Conservation (phyloP, 345 rosid genomes). For the Euphorbia tirucalli region DNA sequence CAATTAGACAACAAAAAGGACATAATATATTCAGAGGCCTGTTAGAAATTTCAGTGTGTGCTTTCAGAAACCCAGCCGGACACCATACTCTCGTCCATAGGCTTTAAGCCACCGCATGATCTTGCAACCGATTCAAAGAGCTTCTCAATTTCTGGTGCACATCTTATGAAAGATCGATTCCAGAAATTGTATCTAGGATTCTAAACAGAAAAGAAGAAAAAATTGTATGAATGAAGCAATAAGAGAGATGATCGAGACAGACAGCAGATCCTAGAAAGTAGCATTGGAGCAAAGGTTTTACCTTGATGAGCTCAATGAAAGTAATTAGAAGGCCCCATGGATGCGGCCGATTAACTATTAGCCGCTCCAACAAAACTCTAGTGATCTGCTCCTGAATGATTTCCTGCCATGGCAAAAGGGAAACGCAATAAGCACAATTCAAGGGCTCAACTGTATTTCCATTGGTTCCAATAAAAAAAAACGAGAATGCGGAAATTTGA, state of each 20-base stretch:
- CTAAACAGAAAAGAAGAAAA: constrained; percentile 25
- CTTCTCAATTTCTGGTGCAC: constrained; percentile 89
- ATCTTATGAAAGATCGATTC: constrained; percentile 71
- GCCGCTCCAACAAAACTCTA: constrained; percentile 89
- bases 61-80: constrained; percentile 60
- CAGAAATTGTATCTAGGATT: constrained; percentile 86
- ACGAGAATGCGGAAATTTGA: too few relatives aligned
- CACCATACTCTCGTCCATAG: constrained; percentile 73
- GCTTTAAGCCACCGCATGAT: constrained; percentile 76
- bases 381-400: constrained; percentile 98
- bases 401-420: constrained; percentile 45
- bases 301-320: constrained; percentile 97
- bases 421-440: not conserved
- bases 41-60: constrained; percentile 15
- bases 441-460: too few relatives aligned
- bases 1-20: too few relatives aligned
- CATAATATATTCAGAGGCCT: too few relatives aligned
- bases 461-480: too few relatives aligned
- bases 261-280: not conserved
- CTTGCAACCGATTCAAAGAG: constrained; percentile 82
- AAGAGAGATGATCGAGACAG: too few relatives aligned
- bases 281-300: not conserved
- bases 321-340: constrained; percentile 99
- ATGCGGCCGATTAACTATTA: constrained; percentile 89
- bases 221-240: not conserved